Evolutionary conservation across 2,329 filamentous ascomycete species (phyloP).

Genomic region (Geosmithia flava): DNA sequence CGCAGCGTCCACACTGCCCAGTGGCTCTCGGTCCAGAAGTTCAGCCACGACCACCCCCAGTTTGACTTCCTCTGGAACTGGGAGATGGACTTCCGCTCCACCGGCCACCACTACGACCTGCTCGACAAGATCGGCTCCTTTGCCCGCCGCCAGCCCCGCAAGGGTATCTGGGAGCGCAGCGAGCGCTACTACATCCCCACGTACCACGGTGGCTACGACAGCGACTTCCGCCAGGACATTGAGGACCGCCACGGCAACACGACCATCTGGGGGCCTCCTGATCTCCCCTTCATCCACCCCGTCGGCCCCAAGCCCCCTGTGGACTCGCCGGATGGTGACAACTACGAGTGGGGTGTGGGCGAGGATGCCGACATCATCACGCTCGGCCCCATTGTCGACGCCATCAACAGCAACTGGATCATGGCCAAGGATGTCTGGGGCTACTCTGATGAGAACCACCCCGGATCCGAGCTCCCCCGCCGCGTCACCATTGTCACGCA

Average conservation of each 20-base stretch:
- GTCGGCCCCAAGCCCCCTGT: constrained; percentile 52
- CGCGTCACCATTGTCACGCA: constrained; percentile 71
- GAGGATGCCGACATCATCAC: constrained; percentile 65
- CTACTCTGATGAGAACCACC: constrained; percentile 39
- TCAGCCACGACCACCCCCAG: constrained; percentile 62
- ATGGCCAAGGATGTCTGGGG: constrained; percentile 57
- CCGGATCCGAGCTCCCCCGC: constrained; percentile 47
- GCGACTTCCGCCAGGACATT: constrained; percentile 53
- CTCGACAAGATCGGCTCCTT: constrained; percentile 53
- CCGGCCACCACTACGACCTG: constrained; percentile 72
- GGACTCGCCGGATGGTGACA: constrained; percentile 43
- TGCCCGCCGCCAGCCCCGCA: constrained; percentile 54
- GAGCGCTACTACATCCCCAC: constrained; percentile 62
- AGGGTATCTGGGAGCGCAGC: constrained; percentile 62
- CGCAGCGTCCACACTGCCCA: constrained; percentile 47
- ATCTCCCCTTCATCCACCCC: constrained; percentile 47
- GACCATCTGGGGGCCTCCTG: constrained; percentile 55
- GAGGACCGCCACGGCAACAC: constrained; percentile 36
- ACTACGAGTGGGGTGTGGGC: constrained; percentile 64
- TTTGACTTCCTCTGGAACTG: constrained; percentile 81
- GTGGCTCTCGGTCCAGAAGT: constrained; percentile 65
- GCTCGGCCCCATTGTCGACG: constrained; percentile 70
- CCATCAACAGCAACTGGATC: constrained; percentile 60
- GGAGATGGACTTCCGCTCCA: constrained; percentile 73
- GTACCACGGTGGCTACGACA: constrained; percentile 52